Evolutionary conservation across 306 rosid species (phyloP), one percentile per base, ranked within the genome.

Genomic region (Pterocarpus macrocarpus): DNA sequence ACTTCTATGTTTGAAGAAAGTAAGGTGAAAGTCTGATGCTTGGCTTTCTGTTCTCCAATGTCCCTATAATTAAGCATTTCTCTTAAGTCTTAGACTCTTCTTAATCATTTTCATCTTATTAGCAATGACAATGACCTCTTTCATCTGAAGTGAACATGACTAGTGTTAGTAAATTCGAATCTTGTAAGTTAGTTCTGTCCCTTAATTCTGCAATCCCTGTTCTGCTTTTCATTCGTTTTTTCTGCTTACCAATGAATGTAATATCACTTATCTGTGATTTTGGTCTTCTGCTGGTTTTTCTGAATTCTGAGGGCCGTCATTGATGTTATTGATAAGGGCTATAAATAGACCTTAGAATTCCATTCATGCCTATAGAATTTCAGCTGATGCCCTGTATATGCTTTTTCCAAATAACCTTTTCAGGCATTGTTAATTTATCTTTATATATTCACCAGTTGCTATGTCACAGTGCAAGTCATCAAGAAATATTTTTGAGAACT

Each of bases 361-460:
- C 36, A 38, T 73, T 56, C 28, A 3, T 53, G n/a, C 30, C 45
- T 28, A 6, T 13, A 14, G 34, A 53, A 57, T 74, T 59, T 74
- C 4, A 59, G 70, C 69, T 15, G 15, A 61, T 75, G n/a, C 44
- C 44, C 47, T 30, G 47, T 61, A 61, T 44, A 44, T 30, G 69
- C 39, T 41, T 41, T 41, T 59, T 2, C 15, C 44, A 9, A 5
- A 43, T 59, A 62, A 56, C 1, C 8, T 41, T 4, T 34, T 44
- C 41, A 50, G 7, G 34, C 55, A 13, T 59, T 38, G 61, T 33
- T 69, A 22, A 69, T 69, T 58, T 80, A 34, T 35, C 72, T 49
- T 62, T 63, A 62, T 45, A 30, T 39, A 49, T 49, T 68, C 61
- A 69, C 63, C 17, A 62, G 5, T 65, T 41, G 69, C 4, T 32